These are phyloP conservation scores for Exophiala bonariae DNA, from an alignment of 2,329 filamentous ascomycete species.

Conservation along the genomic window DNA sequence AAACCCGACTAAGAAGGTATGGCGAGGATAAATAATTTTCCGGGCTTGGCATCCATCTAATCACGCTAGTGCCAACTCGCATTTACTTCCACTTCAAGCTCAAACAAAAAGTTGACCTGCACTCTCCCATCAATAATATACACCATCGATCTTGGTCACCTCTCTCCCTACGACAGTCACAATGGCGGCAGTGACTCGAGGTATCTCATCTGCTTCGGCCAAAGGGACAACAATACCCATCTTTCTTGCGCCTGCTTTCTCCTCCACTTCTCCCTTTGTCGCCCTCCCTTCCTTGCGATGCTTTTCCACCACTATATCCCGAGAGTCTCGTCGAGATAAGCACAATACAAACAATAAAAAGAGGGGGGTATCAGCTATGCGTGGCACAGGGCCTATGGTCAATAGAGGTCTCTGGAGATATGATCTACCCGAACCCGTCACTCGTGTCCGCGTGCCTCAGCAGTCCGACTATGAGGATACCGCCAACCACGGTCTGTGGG, in stretches of 20 bases:
- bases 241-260: slow-evolving; percentile 43
- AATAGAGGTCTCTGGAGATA: slow-evolving; percentile 72
- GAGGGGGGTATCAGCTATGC: slow-evolving; percentile 79
- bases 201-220: background rate
- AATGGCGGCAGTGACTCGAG: slow-evolving; percentile 16
- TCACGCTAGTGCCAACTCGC: background rate
- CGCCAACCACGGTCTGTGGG: slow-evolving; percentile 83
- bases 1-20: slow-evolving; percentile 6
- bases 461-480: slow-evolving; percentile 56
- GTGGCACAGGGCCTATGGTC: slow-evolving; percentile 72
- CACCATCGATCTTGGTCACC: background rate
- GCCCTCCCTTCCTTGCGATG: slow-evolving; percentile 21
- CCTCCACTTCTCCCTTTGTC: slow-evolving; percentile 10
- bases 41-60: slow-evolving; percentile 13
- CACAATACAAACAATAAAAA: slow-evolving; percentile 58
- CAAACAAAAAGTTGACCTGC: slow-evolving; percentile 1
- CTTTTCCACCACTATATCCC: slow-evolving; percentile 36
- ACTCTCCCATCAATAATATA: background rate
- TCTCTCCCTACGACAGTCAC: background rate
- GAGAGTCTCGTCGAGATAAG: slow-evolving; percentile 62
- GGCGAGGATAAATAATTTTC: slow-evolving; percentile 1
- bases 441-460: slow-evolving; percentile 48
- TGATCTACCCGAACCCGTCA: slow-evolving; percentile 69
- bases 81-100: background rate
- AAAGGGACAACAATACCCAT: slow-evolving; percentile 30